Evolutionary conservation across 768 basidiomycete species (phyloP), one percentile per base, ranked within the genome.

Genomic region (Mrakia hoshinonis): DNA sequence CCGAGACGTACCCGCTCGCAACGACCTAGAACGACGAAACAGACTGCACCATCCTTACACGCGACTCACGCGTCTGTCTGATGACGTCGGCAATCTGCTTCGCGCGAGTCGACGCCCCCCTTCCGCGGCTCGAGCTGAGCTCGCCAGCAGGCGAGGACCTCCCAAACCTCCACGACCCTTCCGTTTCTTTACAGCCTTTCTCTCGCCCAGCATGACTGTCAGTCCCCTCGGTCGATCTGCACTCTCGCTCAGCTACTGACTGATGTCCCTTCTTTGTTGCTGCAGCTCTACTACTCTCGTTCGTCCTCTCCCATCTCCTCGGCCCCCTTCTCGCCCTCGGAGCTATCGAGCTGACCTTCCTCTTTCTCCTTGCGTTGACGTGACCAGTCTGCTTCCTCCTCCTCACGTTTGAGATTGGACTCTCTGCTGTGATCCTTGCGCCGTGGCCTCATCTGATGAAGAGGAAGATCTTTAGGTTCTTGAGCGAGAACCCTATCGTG

Each of bases 271-370:
- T 9, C 24, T 38, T 39, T 26, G 7, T 43, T 1, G 26, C 24
- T 69, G 22, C 43, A 69, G 68, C 68, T 69, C 52, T 69, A 69
- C 68, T 69, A 69, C 68, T 69, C 68, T 34, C 68, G 68, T 69
- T 48, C 55, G 55, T 48, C 26, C 4, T 39, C 31, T n/a, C n/a
- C n/a, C n/a, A n/a, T n/a, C n/a, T n/a, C 39, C 26, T 29, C 7
- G 10, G 13, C 34, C 60, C 22, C 65, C 65, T 6, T 46, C 38
- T 38, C 36, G 26, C 63, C 61, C 15, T 62, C 38, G 15, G n/a
- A n/a, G 10, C 61, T 46, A n/a, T n/a, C n/a, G n/a, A n/a, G n/a
- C n/a, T n/a, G n/a, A n/a, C n/a, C n/a, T n/a, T n/a, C 39, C n/a
- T 63, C 39, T 39, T 2, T n/a, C 46, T 29, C 22, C 15, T 22